Conservation (phyloP, 1,284 basidiomycete species). For the Athelia psychrophila region DNA sequence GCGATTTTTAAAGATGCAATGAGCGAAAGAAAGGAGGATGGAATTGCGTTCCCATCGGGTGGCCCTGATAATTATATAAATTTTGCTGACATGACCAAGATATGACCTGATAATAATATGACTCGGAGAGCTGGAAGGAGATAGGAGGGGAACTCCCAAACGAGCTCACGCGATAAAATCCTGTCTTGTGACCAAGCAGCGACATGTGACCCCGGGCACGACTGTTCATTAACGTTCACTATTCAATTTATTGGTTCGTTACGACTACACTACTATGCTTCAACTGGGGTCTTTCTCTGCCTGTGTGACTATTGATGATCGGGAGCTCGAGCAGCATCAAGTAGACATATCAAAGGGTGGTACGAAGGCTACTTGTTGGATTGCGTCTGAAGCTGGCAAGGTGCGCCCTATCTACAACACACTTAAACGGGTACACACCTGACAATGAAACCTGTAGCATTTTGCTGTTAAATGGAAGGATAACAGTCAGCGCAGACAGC, state of each 20-base stretch:
- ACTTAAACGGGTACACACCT: constrained; percentile 8
- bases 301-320: constrained; percentile 29
- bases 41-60: no score
- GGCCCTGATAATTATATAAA: no score
- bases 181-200: no score
- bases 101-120: no score
- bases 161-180: no score
- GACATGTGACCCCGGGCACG: no score
- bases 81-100: no score
- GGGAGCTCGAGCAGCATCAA: constrained; percentile 23
- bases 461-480: neutral
- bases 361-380: constrained; percentile 32
- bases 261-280: constrained; percentile 13
- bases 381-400: constrained; percentile 33
- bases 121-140: no score
- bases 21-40: no score
- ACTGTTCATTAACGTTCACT: no score
- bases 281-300: constrained; percentile 23
- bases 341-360: constrained; percentile 21
- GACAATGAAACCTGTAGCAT: neutral
- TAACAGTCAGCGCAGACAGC: constrained; percentile 6
- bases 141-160: no score
- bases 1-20: neutral
- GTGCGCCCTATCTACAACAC: constrained; percentile 15
- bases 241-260: no score